phyloP scores from a whole-genome alignment of 1,139 yeast genomes.

The Lodderomyces parapsilosis region DNA sequence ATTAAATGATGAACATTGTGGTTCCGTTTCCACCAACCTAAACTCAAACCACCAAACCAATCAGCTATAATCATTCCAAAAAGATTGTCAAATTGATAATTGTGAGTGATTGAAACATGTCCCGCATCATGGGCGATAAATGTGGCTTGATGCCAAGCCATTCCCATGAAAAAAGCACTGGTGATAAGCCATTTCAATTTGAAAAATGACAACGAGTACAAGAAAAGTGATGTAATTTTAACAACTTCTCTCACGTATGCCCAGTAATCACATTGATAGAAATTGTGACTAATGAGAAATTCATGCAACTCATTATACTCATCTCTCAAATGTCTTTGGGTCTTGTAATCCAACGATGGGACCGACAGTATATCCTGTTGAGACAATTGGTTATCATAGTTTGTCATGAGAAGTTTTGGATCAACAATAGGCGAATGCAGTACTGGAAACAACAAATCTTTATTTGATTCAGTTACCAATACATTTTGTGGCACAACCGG shows the following conservation, averaged over 20 bases:
- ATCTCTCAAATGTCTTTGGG: constrained; percentile 56
- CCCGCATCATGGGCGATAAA: constrained; percentile 92
- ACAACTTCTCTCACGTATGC: constrained; percentile 65
- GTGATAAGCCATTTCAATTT: constrained; percentile 43
- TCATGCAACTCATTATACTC: constrained; percentile 64
- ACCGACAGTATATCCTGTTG: constrained; percentile 51
- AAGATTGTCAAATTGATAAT: constrained; percentile 73
- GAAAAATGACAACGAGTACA: constrained; percentile 51
- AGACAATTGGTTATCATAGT: constrained; percentile 57
- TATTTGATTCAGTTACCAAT: constrained; percentile 37
- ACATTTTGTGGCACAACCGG: constrained; percentile 54
- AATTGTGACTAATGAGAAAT: constrained; percentile 54
- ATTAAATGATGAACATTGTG: constrained; percentile 89
- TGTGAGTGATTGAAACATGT: constrained; percentile 78
- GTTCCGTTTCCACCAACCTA: constrained; percentile 95
- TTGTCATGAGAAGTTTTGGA: constrained; percentile 53
- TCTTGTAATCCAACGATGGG: constrained; percentile 66
- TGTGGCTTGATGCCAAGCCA: constrained; percentile 88
- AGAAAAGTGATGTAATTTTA: constrained; percentile 56
- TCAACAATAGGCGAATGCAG: constrained; percentile 38
- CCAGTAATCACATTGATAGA: constrained; percentile 72
- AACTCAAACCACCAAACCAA: constrained; percentile 80
- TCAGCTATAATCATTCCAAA: constrained; percentile 75
- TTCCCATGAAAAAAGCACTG: constrained; percentile 68
- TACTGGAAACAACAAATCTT: constrained; percentile 35